Percentiles rank a stretch among this genome's conserved stretches.
Evolutionary conservation across 768 basidiomycete species (phyloP).

Genomic region (Amanita subjunquillea): DNA sequence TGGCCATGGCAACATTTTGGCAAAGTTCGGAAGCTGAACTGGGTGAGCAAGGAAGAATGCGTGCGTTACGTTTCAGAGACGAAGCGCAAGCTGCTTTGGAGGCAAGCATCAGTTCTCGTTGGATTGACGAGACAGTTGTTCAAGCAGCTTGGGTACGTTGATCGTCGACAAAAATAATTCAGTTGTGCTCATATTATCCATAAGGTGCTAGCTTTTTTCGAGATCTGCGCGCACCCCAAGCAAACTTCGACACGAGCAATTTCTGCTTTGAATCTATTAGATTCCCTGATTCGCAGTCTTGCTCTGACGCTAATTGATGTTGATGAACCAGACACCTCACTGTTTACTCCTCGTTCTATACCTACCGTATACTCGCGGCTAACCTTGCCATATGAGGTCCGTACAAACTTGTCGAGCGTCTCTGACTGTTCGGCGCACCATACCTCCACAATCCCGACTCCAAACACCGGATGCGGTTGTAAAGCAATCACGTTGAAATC

Average conservation of each 20-base stretch:
- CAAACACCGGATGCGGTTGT: constrained; percentile 33
- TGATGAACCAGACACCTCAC: constrained; percentile 39
- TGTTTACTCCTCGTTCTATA: constrained; percentile 39
- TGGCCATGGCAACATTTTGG: constrained; percentile 60
- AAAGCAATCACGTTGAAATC: constrained; percentile 37
- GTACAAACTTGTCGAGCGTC: constrained; percentile 6
- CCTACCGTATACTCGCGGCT: constrained; percentile 15
- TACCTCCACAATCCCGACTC: constrained; percentile 4
- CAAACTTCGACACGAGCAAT: constrained; percentile 43
- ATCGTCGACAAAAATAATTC: not conserved
- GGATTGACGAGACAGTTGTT: constrained; percentile 65
- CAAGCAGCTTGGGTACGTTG: constrained; percentile 65
- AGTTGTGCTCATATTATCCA: not conserved
- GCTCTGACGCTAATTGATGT: constrained; percentile 50
- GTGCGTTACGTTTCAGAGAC: constrained; percentile 52
- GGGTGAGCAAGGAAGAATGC: constrained; percentile 39
- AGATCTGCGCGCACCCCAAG: constrained; percentile 58
- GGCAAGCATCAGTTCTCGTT: constrained; percentile 57
- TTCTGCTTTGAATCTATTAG: constrained; percentile 52
- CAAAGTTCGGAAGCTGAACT: constrained; percentile 54
- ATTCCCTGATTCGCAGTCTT: constrained; percentile 55
- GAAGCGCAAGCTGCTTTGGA: constrained; percentile 63
- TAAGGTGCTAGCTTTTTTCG: constrained; percentile 63
- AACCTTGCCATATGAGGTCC: constrained; percentile 14
- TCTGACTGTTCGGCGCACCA: constrained; percentile 1